Conservation (phyloP, 73 alveolate species). For the Blepharisma stoltei region DNA sequence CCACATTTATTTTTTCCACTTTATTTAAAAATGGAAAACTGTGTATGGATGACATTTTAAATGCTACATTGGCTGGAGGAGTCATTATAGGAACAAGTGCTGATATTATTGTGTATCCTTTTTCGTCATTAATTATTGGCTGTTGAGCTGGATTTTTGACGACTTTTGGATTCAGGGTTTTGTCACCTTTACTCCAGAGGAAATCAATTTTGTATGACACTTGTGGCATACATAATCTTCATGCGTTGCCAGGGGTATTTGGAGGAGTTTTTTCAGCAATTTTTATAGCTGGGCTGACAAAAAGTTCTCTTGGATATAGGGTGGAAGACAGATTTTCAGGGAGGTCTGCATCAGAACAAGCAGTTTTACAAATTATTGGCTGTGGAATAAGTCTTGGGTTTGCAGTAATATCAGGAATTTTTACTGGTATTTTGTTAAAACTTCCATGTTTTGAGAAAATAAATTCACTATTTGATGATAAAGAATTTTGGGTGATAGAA, state of each 20-base stretch:
- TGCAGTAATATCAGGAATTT: too few relatives aligned
- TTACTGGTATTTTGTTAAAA: too few relatives aligned
- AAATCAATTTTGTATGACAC: slow-evolving; percentile 73
- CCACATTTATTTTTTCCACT: slow-evolving; percentile 57
- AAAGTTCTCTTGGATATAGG: background rate
- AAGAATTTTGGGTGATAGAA: too few relatives aligned
- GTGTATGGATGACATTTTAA: slow-evolving; percentile 70
- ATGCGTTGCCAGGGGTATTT: slow-evolving; percentile 83
- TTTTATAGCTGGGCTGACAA: background rate
- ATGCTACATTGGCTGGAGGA: slow-evolving; percentile 90
- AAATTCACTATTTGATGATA: too few relatives aligned
- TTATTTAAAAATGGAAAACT: slow-evolving; percentile 48
- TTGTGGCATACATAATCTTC: slow-evolving; percentile 65
- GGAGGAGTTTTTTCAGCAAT: slow-evolving; percentile 82
- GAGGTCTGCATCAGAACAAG: too few relatives aligned
- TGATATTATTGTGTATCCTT: slow-evolving; percentile 44
- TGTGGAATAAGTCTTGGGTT: too few relatives aligned
- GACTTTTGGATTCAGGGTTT: slow-evolving; percentile 36
- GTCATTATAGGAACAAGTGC: slow-evolving; percentile 60
- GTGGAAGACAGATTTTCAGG: too few relatives aligned
- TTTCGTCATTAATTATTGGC: slow-evolving; percentile 54
- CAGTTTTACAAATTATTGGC: too few relatives aligned
- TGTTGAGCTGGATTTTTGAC: slow-evolving; percentile 57
- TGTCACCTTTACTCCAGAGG: slow-evolving; percentile 41
- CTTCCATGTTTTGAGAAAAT: too few relatives aligned